Conservation (phyloP, 768 basidiomycete genomes). For the Scleroderma citrinum region DNA sequence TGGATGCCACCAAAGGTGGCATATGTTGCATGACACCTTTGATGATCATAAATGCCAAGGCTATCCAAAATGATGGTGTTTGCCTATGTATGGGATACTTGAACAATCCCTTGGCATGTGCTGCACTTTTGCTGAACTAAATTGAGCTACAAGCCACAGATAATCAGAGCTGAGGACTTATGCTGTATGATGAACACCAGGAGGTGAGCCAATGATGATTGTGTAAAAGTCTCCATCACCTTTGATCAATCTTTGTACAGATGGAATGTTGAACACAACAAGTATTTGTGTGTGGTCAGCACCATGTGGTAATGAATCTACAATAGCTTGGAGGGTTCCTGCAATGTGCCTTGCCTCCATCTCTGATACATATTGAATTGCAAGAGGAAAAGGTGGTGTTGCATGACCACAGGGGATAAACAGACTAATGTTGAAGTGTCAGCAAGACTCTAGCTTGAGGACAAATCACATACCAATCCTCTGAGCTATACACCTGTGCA, state of each 20-base stretch:
- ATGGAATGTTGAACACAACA: neutral
- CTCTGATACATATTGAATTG: neutral
- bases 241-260: neutral
- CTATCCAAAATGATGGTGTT: conserved; percentile 1
- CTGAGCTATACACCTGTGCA: neutral
- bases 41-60: neutral
- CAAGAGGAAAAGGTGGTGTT: neutral
- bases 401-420: neutral
- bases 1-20: too few relatives aligned
- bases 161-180: neutral
- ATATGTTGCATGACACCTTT: neutral
- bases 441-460: neutral
- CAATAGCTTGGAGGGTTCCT: neutral
- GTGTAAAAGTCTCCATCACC: neutral
- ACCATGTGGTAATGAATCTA: neutral
- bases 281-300: neutral
- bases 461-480: neutral
- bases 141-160: neutral
- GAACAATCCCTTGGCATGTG: neutral
- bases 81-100: neutral
- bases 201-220: neutral
- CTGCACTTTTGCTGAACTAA: neutral
- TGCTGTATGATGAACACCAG: neutral
- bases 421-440: neutral
- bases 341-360: neutral